Conservation (phyloP, 2,329 filamentous ascomycete genomes). For the Raffaelea deltoideospora region DNA sequence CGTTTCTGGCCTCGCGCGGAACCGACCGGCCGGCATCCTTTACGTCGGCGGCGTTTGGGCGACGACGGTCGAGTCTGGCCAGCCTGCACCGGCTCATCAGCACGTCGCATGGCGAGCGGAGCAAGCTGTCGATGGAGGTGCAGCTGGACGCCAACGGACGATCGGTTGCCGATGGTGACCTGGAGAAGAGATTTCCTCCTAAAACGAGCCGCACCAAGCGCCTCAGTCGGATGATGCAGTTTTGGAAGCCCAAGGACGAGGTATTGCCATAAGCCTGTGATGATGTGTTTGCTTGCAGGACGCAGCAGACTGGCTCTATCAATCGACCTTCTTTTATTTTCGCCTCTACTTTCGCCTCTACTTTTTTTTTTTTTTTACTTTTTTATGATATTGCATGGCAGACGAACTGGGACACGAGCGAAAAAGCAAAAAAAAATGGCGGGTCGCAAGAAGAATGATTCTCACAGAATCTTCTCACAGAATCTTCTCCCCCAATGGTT, state of each 20-base stretch:
- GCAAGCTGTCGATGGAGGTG: slow-evolving; percentile 59
- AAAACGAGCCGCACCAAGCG: slow-evolving; percentile 52
- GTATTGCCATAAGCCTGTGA: slow-evolving; percentile 3
- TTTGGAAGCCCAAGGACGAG: slow-evolving; percentile 52
- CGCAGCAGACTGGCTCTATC: background rate
- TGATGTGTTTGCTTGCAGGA: background rate
- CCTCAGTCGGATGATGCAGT: slow-evolving; percentile 61
- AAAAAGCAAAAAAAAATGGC: no score
- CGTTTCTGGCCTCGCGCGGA: slow-evolving; percentile 31
- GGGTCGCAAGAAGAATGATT: no score
- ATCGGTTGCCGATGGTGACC: slow-evolving; percentile 17
- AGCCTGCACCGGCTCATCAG: slow-evolving; percentile 65
- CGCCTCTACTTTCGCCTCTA: background rate
- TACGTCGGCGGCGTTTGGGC: slow-evolving; percentile 46
- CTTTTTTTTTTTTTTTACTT: background rate
- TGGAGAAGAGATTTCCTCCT: slow-evolving; percentile 35
- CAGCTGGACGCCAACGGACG: slow-evolving; percentile 30
- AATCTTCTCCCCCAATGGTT: no score
- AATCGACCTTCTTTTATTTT: background rate
- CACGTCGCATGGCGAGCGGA: slow-evolving; percentile 57
- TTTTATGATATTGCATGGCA: no score
- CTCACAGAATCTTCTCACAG: no score
- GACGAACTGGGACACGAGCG: background rate
- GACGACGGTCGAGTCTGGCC: slow-evolving; percentile 60
- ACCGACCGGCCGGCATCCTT: slow-evolving; percentile 45